Evolutionary conservation across 1,284 basidiomycete genomes (phyloP).

Genomic region (Cutaneotrichosporon cavernicola): DNA sequence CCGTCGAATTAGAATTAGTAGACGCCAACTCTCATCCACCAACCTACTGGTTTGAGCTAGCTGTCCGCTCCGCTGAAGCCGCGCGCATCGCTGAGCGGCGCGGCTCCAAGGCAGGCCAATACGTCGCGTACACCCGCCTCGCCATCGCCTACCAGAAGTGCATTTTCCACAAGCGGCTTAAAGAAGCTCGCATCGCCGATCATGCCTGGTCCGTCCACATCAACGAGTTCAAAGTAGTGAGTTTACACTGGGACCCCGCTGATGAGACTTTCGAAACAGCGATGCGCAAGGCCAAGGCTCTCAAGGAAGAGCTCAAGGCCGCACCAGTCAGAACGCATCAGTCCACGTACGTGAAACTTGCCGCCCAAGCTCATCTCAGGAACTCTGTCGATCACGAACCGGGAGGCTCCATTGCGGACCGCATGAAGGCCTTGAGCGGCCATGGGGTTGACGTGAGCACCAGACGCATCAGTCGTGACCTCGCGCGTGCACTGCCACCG

Average conservation of each 20-base stretch:
- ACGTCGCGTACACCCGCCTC: conserved; percentile 43
- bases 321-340: background rate
- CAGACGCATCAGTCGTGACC: conserved; percentile 41
- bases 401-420: conserved; percentile 50
- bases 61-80: conserved; percentile 40
- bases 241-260: conserved; percentile 16
- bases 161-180: conserved; percentile 34
- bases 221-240: conserved; percentile 45
- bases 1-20: conserved; percentile 28
- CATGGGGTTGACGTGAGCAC: conserved; percentile 49
- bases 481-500: background rate
- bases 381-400: conserved; percentile 21
- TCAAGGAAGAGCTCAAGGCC: conserved; percentile 39
- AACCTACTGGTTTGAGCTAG: conserved; percentile 47
- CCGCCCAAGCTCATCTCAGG: background rate
- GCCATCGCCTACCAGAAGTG: conserved; percentile 33
- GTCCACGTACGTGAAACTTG: background rate
- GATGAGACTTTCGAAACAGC: conserved; percentile 40
- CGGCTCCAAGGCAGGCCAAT: conserved; percentile 41
- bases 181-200: conserved; percentile 35
- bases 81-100: conserved; percentile 43
- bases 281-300: conserved; percentile 40
- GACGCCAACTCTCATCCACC: conserved; percentile 30
- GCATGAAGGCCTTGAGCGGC: conserved; percentile 50
- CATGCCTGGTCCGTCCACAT: conserved; percentile 35